phyloP scores from a whole-genome alignment of 495 filamentous ascomycete genomes.

The Penicillium waksmanii region DNA sequence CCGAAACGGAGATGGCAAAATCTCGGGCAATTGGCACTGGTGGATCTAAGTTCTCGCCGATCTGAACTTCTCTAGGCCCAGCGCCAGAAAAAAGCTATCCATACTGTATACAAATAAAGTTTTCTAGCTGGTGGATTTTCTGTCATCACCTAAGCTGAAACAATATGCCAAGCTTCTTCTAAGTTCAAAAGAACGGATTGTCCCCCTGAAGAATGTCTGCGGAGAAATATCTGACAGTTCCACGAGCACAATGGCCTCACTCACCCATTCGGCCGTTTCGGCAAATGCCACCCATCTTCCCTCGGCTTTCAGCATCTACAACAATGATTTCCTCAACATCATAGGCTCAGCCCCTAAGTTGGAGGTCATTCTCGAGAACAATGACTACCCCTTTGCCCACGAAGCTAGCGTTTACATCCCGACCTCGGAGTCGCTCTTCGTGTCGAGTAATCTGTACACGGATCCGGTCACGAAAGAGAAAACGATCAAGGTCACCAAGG shows the following conservation, averaged over 20 bases:
- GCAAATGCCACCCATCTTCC: conserved; percentile 19
- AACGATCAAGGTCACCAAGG: conserved; percentile 44
- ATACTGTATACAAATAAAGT: conserved; percentile 11
- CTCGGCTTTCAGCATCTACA: conserved; percentile 32
- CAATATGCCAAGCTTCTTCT: conserved; percentile 8
- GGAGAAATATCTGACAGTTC: neutral
- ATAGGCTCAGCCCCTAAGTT: conserved; percentile 42
- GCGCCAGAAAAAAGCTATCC: neutral
- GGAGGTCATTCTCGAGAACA: conserved; percentile 40
- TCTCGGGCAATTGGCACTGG: conserved; percentile 14
- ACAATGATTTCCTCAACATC: conserved; percentile 40
- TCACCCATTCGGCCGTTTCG: conserved; percentile 7
- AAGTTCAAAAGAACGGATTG: neutral
- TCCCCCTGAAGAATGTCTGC: conserved; percentile 2
- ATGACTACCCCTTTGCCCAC: conserved; percentile 56
- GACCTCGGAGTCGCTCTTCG: conserved; percentile 57
- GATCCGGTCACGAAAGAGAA: conserved; percentile 34
- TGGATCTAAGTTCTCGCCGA: conserved; percentile 20
- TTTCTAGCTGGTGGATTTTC: neutral
- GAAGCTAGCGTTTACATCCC: conserved; percentile 63
- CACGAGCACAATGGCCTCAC: conserved; percentile 4
- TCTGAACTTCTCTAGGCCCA: conserved; percentile 14
- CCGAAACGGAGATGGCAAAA: conserved; percentile 16
- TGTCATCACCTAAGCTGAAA: conserved; percentile 9
- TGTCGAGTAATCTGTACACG: conserved; percentile 57